Base-by-base conservation (phyloP, 2,329 filamentous ascomycete species). In the Scedosporium aurantiacum region DNA sequence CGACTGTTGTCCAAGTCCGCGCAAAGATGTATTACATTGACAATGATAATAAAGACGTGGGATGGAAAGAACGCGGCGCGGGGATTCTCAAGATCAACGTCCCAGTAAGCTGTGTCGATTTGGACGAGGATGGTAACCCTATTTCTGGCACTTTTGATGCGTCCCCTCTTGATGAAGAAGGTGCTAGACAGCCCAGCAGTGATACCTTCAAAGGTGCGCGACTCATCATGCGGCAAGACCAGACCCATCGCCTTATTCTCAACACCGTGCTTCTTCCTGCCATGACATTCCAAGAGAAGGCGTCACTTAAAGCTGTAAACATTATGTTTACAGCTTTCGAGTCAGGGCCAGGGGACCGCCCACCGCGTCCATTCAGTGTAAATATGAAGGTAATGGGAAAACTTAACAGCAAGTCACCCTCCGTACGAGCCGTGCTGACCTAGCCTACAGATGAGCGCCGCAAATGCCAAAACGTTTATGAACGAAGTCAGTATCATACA, bases 141-240 rank as follows among this genome's bases (percentile, higher is more conserved):
- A 73, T 82, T 58, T 74, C 80, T 1, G 78, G 78, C 25, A 79
- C 77, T 16, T 85, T 86, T 63, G 81, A 85, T 66, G 77, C 78
- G 18, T 84, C 82, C 4, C 71, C 71, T 16, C 68, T 82, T 3
- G 78, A 80, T 58, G 72, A 78, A 2, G 76, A 80, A 18, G 75
- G 77, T 12, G 23, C 18, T 1, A 21, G 18, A 23, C 21, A 21
- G 23, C 18, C 50, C 1, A 71, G 71, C 10, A 72, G 68, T 41
- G 27, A 41, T 16, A 65, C 67, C 18, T 73, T 76, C 59, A 80
- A 81, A 65, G 77, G 83, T 62, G 81, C 87, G 25, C 88, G 93
- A 50, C 82, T 97, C 66, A 82, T 97, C 64, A 91, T 97, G 85
- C 87, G 93, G 18, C 91, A 95, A 66, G 92, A 97, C 69, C 91